phyloP scores from a whole-genome alignment of 1,284 basidiomycete genomes.

The Erythrobasidium hasegawianum region DNA sequence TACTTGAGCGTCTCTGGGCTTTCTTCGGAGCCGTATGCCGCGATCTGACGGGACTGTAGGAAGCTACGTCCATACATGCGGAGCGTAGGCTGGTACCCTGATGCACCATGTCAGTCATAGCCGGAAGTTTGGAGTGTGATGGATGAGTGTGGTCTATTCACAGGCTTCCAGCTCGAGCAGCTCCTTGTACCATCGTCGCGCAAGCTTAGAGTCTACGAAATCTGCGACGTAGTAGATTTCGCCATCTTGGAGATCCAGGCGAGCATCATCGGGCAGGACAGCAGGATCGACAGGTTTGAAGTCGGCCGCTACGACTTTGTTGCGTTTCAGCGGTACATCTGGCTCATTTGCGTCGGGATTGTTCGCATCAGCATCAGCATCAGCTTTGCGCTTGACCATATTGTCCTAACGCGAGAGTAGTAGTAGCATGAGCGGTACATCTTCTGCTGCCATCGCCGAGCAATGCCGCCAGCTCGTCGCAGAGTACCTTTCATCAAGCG shows the following conservation, averaged over 20 bases:
- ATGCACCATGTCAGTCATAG: slow-evolving; percentile 4
- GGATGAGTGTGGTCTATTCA: slow-evolving; percentile 40
- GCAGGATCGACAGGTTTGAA: slow-evolving; percentile 28
- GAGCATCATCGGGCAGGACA: slow-evolving; percentile 9
- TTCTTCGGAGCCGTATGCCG: slow-evolving; percentile 52
- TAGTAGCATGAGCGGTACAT: too few relatives aligned
- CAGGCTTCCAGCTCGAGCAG: slow-evolving; percentile 51
- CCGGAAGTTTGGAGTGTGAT: not conserved
- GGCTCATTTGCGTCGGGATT: not conserved
- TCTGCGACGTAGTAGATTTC: slow-evolving; percentile 39
- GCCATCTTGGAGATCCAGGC: slow-evolving; percentile 37
- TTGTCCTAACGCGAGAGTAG: too few relatives aligned
- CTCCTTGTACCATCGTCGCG: slow-evolving; percentile 51
- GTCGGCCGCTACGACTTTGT: slow-evolving; percentile 15
- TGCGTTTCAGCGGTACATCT: slow-evolving; percentile 6
- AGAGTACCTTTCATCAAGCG: slow-evolving; percentile 8
- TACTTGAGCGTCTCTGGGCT: slow-evolving; percentile 52
- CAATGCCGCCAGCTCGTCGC: slow-evolving; percentile 22
- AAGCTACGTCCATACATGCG: slow-evolving; percentile 56
- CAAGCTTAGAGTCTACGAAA: slow-evolving; percentile 48
- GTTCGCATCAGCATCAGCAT: slow-evolving; percentile 1
- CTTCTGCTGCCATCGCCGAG: not conserved
- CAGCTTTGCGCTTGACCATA: not conserved
- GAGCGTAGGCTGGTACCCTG: slow-evolving; percentile 56
- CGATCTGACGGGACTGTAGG: slow-evolving; percentile 50